These are phyloP conservation scores for Alternaria hordeiaustralica DNA, from an alignment of 2,329 filamentous ascomycete species.

Conservation along the genomic window DNA sequence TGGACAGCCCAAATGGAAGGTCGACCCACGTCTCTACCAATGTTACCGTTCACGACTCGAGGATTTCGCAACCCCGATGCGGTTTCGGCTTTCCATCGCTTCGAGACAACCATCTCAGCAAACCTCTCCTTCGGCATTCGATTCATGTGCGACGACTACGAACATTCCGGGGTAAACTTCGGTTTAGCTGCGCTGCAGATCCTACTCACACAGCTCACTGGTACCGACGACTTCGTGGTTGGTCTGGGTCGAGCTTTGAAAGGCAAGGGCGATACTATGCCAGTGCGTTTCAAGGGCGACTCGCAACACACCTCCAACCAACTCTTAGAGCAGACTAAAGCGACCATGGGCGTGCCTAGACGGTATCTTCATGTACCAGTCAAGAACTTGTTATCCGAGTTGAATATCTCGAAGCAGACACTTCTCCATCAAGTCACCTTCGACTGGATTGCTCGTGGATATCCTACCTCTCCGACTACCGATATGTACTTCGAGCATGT, in stretches of 20 bases:
- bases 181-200: conserved; percentile 3
- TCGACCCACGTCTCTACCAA: background rate
- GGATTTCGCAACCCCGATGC: conserved; percentile 3
- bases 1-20: background rate
- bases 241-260: background rate
- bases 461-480: background rate
- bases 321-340: background rate
- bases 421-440: conserved; percentile 1
- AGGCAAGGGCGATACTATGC: background rate
- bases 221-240: conserved; percentile 2
- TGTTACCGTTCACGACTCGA: conserved; percentile 1
- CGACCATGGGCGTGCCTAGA: background rate
- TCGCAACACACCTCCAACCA: background rate
- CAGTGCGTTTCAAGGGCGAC: background rate
- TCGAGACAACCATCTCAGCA: background rate
- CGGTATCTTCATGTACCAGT: background rate
- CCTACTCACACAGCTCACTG: conserved; percentile 3
- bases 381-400: background rate
- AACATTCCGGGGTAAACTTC: background rate
- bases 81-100: background rate
- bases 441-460: background rate
- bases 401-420: background rate
- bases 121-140: background rate
- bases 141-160: background rate
- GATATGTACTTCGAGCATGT: background rate